These are phyloP conservation scores for Linnemannia exigua DNA, from an alignment of 192 early-diverging fungal genomes.

Conservation along the genomic window DNA sequence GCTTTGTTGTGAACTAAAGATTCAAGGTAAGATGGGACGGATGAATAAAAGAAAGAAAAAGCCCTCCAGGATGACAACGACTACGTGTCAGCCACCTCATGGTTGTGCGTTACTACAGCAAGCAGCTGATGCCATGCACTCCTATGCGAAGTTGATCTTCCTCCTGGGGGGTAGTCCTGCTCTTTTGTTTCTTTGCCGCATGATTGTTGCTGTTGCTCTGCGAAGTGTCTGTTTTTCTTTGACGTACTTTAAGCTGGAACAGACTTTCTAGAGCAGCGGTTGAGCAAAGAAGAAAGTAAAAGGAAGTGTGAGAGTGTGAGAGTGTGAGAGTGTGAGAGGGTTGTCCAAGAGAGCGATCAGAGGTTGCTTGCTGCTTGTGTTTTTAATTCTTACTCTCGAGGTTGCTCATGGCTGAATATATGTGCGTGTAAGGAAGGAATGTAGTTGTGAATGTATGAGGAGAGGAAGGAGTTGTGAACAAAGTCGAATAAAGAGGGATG, in stretches of 20 bases:
- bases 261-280: constrained; percentile 37
- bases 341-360: not conserved
- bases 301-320: not conserved
- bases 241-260: constrained; percentile 47
- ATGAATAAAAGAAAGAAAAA: not conserved
- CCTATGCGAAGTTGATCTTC: not conserved
- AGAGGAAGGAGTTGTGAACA: not conserved
- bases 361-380: too few relatives aligned
- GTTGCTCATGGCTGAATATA: constrained; percentile 43
- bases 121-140: not conserved
- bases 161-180: too few relatives aligned
- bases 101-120: not conserved
- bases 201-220: not conserved
- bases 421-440: not conserved
- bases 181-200: too few relatives aligned
- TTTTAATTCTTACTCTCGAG: constrained; percentile 51
- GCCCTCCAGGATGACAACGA: too few relatives aligned
- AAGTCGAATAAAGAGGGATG: too few relatives aligned
- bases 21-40: not conserved
- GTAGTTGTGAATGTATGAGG: not conserved
- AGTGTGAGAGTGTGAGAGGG: not conserved
- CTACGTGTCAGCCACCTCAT: not conserved
- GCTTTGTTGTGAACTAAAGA: constrained; percentile 96
- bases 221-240: not conserved
- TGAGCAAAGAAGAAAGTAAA: not conserved